Base-by-base conservation (phyloP, 2,329 filamentous ascomycete species). In the Fusarium sp. region DNA sequence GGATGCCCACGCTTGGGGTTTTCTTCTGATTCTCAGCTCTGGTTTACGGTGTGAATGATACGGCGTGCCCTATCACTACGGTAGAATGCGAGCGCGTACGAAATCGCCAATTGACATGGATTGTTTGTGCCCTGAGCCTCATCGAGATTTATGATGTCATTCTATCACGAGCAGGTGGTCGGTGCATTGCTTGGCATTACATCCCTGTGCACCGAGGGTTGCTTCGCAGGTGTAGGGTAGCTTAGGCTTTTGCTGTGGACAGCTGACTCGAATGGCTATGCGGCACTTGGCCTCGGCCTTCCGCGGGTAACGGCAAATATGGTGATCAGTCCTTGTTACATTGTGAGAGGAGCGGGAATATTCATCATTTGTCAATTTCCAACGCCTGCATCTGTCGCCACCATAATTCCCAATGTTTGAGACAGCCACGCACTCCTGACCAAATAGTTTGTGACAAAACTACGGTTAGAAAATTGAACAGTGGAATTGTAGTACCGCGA, bases 61-160 rank as follows among this genome's bases (percentile, higher is more conserved):
- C 35, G 35, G 13, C 10, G 11, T 28, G 31, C 15, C 41, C 33
- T 28, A 11, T 22, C 31, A 6, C 31, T 22, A 8, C 7, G 6
- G 22, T 17, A 26, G n/a, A 17, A 6, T 31, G 6, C 20, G 7
- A 33, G 33, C 33, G 33, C 33, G 33, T 18, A 39, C 35, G 24
- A 28, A 55, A 55, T 28, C 51, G 7, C 51, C 51, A 55, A 39
- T 55, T 58, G n/a, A 35, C 28, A 26, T 58, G 39, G 41, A 22
- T 49, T 58, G 13, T 22, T 36, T 22, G 41, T 58, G 14, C 15
- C 11, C 12, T n/a, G 26, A 42, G 38, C 36, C 36, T n/a, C 14
- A 44, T 44, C 17, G 9, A 13, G 26, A 20, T 42, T 33, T 8
- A 42, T 58, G 42, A 58, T 58, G 55, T 58, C 55, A 58, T 51